phyloP scores from a whole-genome alignment of 176 grass and related monocot species.

The Bonia amplexicaulis region DNA sequence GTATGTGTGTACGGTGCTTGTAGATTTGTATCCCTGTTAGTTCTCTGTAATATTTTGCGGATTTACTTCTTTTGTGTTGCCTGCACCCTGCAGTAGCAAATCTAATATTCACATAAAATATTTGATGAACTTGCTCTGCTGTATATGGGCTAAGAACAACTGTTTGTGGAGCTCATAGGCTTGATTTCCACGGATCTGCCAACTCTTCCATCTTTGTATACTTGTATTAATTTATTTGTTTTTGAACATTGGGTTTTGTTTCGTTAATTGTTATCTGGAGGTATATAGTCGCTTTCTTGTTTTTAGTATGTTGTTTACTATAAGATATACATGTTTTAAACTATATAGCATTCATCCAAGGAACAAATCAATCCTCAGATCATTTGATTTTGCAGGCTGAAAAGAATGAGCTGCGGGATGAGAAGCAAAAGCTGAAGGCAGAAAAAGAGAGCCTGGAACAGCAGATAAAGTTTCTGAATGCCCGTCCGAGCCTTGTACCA shows the following conservation, averaged over 20 bases:
- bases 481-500: conserved; percentile 41
- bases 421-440: conserved; percentile 87
- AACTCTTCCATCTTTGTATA: background rate
- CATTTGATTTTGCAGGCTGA: conserved; percentile 55
- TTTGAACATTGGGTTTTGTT: background rate
- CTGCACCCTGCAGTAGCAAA: background rate
- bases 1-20: background rate
- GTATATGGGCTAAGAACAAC: background rate
- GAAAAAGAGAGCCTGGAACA: conserved; percentile 91
- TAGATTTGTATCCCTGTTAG: background rate
- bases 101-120: background rate
- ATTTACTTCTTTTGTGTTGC: background rate
- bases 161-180: background rate
- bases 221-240: background rate
- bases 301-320: background rate
- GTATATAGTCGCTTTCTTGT: background rate
- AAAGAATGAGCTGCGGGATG: conserved; percentile 89
- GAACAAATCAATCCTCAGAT: background rate
- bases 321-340: background rate
- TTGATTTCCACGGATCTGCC: background rate
- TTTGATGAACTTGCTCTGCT: background rate
- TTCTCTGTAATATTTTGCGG: background rate
- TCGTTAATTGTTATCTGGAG: background rate
- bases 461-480: conserved; percentile 73
- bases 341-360: background rate